Percentiles rank a stretch among this genome's conserved stretches.
These are phyloP conservation scores for Nitzschia sp. DNA, from an alignment of 108 stramenopile genomes.

Conservation along the genomic window DNA sequence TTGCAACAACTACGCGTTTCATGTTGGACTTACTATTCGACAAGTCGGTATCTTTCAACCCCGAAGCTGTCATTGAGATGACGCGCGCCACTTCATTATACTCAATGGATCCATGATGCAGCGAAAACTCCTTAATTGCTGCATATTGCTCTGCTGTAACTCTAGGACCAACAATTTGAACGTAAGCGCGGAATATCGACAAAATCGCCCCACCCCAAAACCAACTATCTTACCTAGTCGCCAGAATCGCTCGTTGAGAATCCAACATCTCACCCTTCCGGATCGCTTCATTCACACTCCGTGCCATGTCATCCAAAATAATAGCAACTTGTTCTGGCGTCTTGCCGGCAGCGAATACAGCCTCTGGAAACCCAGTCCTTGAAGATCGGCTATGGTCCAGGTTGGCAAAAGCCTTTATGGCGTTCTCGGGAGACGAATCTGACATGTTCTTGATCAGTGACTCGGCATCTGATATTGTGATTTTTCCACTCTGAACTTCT, in stretches of 20 bases:
- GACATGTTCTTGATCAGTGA: constrained; percentile 4
- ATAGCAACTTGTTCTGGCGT: constrained; percentile 71
- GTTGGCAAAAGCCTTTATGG: constrained; percentile 73
- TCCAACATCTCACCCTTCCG: constrained; percentile 14
- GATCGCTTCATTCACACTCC: constrained; percentile 57
- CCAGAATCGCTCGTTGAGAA: constrained; percentile 63
- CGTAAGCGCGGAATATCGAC: neutral
- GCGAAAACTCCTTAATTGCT: constrained; percentile 35
- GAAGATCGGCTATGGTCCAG: constrained; percentile 75
- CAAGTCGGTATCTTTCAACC: constrained; percentile 19
- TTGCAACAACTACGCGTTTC: constrained; percentile 72
- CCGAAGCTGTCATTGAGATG: constrained; percentile 66
- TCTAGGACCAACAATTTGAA: constrained; percentile 3
- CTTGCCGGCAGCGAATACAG: constrained; percentile 82
- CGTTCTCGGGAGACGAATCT: constrained; percentile 39
- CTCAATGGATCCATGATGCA: constrained; percentile 60
- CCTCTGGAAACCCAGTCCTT: constrained; percentile 86
- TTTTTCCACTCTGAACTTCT: constrained; percentile 28
- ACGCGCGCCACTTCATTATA: constrained; percentile 72
- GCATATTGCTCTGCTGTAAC: constrained; percentile 45
- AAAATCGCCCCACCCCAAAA: neutral
- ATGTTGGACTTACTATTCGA: neutral
- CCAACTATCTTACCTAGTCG: constrained; percentile 56
- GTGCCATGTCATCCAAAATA: constrained; percentile 87
- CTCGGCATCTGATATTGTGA: constrained; percentile 29